Conservation (phyloP, 176 grass and related monocot genomes). For the Ensete glaucum region DNA sequence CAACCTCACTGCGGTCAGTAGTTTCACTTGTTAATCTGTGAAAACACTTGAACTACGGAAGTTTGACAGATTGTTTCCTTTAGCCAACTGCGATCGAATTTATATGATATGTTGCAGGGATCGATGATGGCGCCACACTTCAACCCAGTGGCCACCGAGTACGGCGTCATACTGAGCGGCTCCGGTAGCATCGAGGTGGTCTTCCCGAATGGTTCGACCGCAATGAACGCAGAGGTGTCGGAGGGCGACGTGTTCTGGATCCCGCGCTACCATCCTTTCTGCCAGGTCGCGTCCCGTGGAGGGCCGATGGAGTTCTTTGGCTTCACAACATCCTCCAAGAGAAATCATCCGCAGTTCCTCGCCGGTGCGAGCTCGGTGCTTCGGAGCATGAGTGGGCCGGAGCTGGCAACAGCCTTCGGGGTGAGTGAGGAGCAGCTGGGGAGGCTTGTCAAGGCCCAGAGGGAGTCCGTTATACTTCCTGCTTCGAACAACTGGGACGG, state of each 20-base stretch:
- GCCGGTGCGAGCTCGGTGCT: conserved; percentile 45
- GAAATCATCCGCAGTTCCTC: conserved; percentile 69
- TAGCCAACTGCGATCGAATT: not conserved
- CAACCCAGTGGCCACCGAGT: conserved; percentile 7
- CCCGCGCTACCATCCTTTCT: conserved; percentile 10
- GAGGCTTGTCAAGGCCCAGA: not conserved
- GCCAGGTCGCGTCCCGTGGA: not conserved
- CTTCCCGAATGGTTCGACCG: not conserved
- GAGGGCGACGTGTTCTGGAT: conserved; percentile 13
- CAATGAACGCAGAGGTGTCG: conserved; percentile 1
- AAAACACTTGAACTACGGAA: not conserved
- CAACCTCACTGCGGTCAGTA: conserved; percentile 3
- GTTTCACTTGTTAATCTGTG: not conserved
- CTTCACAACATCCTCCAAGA: conserved; percentile 61
- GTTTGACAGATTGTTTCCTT: not conserved
- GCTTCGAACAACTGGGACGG: not conserved
- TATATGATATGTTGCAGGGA: not conserved
- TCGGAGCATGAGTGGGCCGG: conserved; percentile 15
- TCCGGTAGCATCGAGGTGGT: conserved; percentile 1
- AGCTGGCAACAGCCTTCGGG: conserved; percentile 8
- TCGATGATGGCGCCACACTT: conserved; percentile 9
- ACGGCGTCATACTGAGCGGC: conserved; percentile 6
- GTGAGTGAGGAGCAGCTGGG: not conserved
- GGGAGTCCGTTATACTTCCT: conserved; percentile 11
- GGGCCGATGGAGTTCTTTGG: conserved; percentile 55